These are phyloP conservation scores for Suhomyces bokatorum DNA, from an alignment of 1,139 yeast species.

Conservation along the genomic window DNA sequence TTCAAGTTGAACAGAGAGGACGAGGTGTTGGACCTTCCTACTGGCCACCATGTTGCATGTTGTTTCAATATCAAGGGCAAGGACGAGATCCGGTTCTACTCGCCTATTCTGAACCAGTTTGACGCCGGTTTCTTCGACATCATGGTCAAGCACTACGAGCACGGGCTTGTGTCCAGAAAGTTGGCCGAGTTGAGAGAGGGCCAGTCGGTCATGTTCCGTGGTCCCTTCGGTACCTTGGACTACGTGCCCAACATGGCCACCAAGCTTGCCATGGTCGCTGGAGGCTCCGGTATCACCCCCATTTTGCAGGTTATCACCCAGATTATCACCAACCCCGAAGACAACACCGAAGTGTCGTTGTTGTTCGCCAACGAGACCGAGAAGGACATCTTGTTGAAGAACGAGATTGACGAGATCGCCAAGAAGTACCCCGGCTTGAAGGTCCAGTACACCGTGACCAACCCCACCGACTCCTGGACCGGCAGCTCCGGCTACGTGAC, in stretches of 20 bases:
- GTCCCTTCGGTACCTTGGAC: constrained; percentile 73
- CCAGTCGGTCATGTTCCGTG: constrained; percentile 66
- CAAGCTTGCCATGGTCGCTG: constrained; percentile 71
- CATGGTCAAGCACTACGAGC: constrained; percentile 68
- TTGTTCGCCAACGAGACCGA: constrained; percentile 72
- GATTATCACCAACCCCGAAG: constrained; percentile 67
- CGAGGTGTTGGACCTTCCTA: constrained; percentile 64
- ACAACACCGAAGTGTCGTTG: constrained; percentile 57
- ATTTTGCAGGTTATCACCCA: constrained; percentile 66
- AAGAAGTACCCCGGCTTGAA: constrained; percentile 60
- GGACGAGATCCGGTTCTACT: constrained; percentile 66
- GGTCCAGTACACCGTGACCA: constrained; percentile 49
- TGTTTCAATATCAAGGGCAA: constrained; percentile 55
- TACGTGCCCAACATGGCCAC: constrained; percentile 61
- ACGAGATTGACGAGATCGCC: constrained; percentile 68
- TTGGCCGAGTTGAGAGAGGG: constrained; percentile 67
- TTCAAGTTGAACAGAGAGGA: constrained; percentile 61
- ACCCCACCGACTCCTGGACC: constrained; percentile 46
- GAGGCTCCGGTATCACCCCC: constrained; percentile 83
- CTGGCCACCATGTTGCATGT: constrained; percentile 76
- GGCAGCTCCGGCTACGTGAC: constrained; percentile 64
- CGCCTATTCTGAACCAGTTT: constrained; percentile 70
- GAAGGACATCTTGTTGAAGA: constrained; percentile 68
- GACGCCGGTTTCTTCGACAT: constrained; percentile 75
- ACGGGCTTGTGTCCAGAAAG: constrained; percentile 64